Evolutionary conservation across 306 rosid genomes (phyloP).

Genomic region (Carpinus fangiana): DNA sequence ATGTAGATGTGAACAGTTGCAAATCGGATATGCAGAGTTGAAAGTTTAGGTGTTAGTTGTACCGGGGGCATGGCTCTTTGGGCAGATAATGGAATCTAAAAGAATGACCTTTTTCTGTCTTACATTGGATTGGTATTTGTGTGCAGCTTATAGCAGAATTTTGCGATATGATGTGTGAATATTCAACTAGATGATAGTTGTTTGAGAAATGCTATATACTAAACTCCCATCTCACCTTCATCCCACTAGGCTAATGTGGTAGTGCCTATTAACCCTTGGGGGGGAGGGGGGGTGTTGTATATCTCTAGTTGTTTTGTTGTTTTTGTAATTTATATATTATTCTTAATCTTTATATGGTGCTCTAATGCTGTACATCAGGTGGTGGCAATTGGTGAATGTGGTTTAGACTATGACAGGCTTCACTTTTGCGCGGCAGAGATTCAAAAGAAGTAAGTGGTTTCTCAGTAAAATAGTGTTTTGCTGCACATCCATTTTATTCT

Average conservation of each 20-base stretch:
- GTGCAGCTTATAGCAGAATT: not conserved
- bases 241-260: too few species aligned
- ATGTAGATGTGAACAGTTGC: not conserved
- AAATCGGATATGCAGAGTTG: not conserved
- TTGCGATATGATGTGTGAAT: not conserved
- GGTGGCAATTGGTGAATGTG: slow-evolving; percentile 97
- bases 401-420: slow-evolving; percentile 92
- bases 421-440: slow-evolving; percentile 86
- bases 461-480: slow-evolving; percentile 11
- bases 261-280: too few species aligned
- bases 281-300: too few species aligned
- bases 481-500: slow-evolving; percentile 6
- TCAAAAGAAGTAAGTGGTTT: slow-evolving; percentile 72
- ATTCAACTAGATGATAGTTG: not conserved
- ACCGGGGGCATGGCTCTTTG: too few species aligned
- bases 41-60: not conserved
- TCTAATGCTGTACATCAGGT: slow-evolving; percentile 45
- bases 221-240: too few species aligned
- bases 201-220: too few species aligned
- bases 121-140: not conserved
- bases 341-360: not conserved
- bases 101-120: not conserved
- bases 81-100: not conserved
- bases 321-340: not conserved
- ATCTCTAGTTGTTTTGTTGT: not conserved